Evolutionary conservation across 345 rosid species (phyloP).

Genomic region (Syzygium jambos): DNA sequence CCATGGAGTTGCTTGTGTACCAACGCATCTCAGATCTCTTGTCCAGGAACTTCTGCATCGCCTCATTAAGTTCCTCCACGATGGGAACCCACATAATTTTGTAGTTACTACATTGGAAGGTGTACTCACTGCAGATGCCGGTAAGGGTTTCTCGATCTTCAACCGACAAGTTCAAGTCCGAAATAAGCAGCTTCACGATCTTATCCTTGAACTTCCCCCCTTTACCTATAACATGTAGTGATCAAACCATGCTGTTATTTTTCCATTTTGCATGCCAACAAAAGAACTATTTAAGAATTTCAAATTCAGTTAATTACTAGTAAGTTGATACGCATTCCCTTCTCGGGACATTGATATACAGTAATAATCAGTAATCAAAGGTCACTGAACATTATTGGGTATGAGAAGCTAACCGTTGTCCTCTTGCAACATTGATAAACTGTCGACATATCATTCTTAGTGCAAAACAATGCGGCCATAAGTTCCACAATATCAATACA

Average conservation of each 20-base stretch:
- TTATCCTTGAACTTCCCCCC: not conserved
- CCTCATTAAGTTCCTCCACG: not conserved
- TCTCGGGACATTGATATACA: not conserved
- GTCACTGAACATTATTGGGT: not conserved
- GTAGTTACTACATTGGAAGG: not conserved
- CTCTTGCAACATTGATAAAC: not conserved
- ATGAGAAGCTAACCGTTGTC: not conserved
- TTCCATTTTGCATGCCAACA: not conserved
- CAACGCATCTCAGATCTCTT: not conserved
- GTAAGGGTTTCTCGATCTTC: not conserved
- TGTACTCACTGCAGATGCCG: not conserved
- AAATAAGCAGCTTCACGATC: not conserved
- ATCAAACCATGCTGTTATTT: not conserved
- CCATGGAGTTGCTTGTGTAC: not conserved
- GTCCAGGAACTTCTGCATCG: not conserved
- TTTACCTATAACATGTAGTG: not conserved
- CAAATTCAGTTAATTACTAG: not conserved
- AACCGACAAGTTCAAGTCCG: not conserved
- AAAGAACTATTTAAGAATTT: not conserved
- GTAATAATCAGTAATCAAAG: not conserved
- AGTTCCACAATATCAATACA: not conserved
- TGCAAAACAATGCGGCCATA: not conserved
- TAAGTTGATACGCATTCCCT: not conserved
- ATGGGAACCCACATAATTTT: not conserved
- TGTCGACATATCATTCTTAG: not conserved